A percentile compares a stretch with the other conserved stretches of the same genome.
Conservation (phyloP, 345 rosid species). For the Populus deltoides region DNA sequence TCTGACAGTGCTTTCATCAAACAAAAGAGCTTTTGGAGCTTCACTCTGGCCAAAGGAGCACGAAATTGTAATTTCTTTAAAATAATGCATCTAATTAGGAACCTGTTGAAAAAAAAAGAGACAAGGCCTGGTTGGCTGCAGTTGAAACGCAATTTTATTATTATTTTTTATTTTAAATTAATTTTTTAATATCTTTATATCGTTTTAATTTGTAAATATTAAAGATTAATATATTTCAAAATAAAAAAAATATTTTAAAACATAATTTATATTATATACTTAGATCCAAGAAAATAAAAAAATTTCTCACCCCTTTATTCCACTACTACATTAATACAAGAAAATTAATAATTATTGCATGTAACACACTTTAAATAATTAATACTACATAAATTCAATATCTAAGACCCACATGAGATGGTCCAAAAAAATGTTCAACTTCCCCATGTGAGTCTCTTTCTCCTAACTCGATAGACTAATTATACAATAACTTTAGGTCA, state of each 20-base stretch:
- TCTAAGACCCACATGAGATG: constrained; percentile 30
- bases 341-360: not conserved
- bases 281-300: not conserved
- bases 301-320: not conserved
- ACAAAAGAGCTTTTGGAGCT: not conserved
- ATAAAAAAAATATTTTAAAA: too few species aligned
- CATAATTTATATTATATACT: too few species aligned
- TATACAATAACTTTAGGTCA: constrained; percentile 16
- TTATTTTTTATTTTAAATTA: too few species aligned
- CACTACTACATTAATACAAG: not conserved
- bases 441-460: constrained; percentile 34
- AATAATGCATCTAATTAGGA: not conserved
- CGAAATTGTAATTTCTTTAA: not conserved
- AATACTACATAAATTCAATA: constrained; percentile 24
- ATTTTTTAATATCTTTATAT: too few species aligned
- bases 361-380: constrained; percentile 19
- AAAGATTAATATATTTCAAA: too few species aligned
- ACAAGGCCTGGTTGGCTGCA: too few species aligned
- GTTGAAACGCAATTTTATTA: too few species aligned
- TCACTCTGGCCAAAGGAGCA: constrained; percentile 2
- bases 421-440: constrained; percentile 35
- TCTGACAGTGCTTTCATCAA: constrained; percentile 8
- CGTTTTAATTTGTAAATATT: too few species aligned
- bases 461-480: constrained; percentile 10
- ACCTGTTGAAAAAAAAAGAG: too few species aligned